These are phyloP conservation scores for Aspergillus brasiliensis DNA, from an alignment of 2,329 filamentous ascomycete genomes.

Conservation along the genomic window DNA sequence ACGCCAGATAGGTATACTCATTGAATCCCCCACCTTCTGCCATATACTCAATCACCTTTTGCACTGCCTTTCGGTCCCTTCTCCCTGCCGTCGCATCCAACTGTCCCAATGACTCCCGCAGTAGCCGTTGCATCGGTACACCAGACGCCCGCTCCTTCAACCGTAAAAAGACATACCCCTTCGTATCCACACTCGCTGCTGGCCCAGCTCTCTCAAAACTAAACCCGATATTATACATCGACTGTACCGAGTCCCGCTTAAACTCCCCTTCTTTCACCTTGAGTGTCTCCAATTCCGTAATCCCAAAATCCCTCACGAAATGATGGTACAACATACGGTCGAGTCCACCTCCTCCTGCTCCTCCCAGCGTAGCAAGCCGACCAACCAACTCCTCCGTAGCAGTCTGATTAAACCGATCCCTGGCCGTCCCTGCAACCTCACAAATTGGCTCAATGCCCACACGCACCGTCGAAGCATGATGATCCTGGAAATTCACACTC, in stretches of 20 bases:
- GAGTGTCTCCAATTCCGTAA: background rate
- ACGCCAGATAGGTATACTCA: conserved; percentile 3
- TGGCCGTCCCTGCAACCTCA: background rate
- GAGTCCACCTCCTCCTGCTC: background rate
- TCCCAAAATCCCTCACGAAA: background rate
- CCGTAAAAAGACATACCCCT: background rate
- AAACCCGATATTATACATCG: background rate
- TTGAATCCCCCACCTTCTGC: background rate
- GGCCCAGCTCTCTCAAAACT: background rate
- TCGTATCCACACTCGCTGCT: background rate
- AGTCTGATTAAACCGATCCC: background rate
- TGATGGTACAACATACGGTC: background rate
- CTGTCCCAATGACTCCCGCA: background rate
- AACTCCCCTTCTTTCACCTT: background rate
- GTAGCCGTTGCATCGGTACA: background rate
- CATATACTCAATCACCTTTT: background rate
- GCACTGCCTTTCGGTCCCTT: background rate
- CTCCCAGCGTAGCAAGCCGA: background rate
- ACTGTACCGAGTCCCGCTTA: background rate
- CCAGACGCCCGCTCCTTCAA: background rate
- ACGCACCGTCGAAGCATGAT: background rate
- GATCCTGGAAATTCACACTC: conserved; percentile 1
- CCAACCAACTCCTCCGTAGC: background rate
- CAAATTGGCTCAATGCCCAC: background rate
- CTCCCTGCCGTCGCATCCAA: background rate